A percentile compares a stretch with the other conserved stretches of the same genome.
Conservation (phyloP, 1,139 yeast genomes). For the Yamadazyma mexicana region DNA sequence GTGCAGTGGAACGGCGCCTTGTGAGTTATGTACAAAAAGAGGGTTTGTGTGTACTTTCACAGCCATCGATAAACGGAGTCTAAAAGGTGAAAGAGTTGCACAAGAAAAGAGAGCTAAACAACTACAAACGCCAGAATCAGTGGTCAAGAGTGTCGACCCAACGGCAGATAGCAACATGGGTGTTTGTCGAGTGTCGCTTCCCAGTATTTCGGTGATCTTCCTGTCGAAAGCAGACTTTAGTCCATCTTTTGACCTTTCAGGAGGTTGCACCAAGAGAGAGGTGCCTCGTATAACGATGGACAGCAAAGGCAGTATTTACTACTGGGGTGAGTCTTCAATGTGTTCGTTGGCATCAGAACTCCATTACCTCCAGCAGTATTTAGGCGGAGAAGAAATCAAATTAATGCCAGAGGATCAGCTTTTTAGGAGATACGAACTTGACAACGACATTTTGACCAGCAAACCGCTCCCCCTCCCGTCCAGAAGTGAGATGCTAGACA, state of each 20-base stretch:
- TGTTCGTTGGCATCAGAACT: background rate
- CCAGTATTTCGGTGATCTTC: background rate
- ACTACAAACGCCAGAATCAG: no score
- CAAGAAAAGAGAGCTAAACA: no score
- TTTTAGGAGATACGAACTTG: background rate
- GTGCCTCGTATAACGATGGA: background rate
- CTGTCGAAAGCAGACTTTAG: background rate
- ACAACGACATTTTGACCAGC: no score
- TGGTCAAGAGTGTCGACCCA: no score
- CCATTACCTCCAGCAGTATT: slow-evolving; percentile 1
- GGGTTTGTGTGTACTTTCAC: slow-evolving; percentile 26
- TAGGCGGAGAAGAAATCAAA: background rate
- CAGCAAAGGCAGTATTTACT: background rate
- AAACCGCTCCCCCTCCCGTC: slow-evolving; percentile 1
- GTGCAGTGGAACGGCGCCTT: slow-evolving; percentile 30
- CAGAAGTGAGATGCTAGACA: background rate
- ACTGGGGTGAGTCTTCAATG: slow-evolving; percentile 1
- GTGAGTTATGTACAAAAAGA: slow-evolving; percentile 26
- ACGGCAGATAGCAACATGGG: no score
- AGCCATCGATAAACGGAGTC: slow-evolving; percentile 27
- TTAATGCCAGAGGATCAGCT: background rate
- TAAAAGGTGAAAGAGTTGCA: slow-evolving; percentile 28
- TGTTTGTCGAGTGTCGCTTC: background rate
- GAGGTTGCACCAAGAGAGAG: background rate
- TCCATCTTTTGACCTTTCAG: background rate